Base-by-base conservation (phyloP, 371 early-diverging fungal genomes). In the Mucor piriformis region DNA sequence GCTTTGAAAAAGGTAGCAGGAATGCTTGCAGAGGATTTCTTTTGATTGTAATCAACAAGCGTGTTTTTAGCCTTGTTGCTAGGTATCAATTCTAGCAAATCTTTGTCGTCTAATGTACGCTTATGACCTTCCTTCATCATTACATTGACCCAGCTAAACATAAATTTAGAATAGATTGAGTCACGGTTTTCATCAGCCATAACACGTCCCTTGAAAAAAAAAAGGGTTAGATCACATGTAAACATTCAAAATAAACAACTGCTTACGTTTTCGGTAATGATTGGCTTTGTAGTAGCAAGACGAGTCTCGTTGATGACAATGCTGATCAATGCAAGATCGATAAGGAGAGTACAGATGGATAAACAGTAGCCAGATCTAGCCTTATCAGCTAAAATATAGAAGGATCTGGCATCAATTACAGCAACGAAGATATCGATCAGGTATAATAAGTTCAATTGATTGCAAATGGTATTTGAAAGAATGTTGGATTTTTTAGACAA, bases 81-180 rank as follows among this genome's bases (percentile, higher is more conserved):
- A 6, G 62, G 37, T 7, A 70, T 70, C 10, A 80, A 54, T 50
- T 83, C 83, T 1, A 74, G 33, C 20, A 85, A 69, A 63, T 85
- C 85, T 18, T 66, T 55, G 32, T 82, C 85, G 35, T 82, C 70
- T 40, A 85, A 55, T 2, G 82, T 79, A 18, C 73, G 65, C 43
- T 43, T 60, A 44, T 71, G 69, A 5, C 85, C 83, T 52, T 83
- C 72, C 53, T 76, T 79, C 63, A 85, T 73, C 73, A 82, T 72
- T 2, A 66, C 64, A 42, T 78, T 72, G 0, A 79, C 74, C 85
- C 85, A 85, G 23, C 67, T 57, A 44, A 83, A 85, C 66, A 82
- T 81, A 48, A 76, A 67, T 46, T 73, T 69, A 13, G 81, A 79
- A 57, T 82, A 85, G 8, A 78, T 6, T 1, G 85, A 85, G 1